Evolutionary conservation across 306 rosid species (phyloP), one percentile per base, ranked within the genome.

Genomic region (Sophora flavescens): DNA sequence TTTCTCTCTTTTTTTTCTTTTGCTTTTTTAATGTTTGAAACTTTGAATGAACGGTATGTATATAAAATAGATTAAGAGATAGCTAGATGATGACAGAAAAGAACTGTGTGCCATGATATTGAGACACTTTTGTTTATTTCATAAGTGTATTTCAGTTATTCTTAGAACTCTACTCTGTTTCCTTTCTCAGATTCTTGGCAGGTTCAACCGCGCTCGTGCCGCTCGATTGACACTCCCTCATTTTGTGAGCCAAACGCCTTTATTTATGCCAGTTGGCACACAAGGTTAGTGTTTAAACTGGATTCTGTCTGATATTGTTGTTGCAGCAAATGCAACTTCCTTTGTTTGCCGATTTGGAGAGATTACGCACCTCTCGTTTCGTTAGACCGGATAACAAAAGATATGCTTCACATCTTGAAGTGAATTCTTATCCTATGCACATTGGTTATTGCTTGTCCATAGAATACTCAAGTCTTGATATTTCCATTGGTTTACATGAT

Each of bases 221-320:
- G 95, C 97, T 33, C 85, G 67, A 65, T 85, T 95, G 66, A 83
- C 89, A 1, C 97, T 95, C 54, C 99, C 99, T 65, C 99, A 95
- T 77, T 84, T 75, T 54, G 85, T 71, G 70, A 86, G 89, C 66
- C 92, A 95, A 79, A 92, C 99, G 2, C 99, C 99, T 69, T 86
- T 95, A 68, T 95, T 90, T 84, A 95, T 95, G 99, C 99, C 97
- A 1, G 97, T 92, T 30, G 99, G 99, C 62, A 92, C 99, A 1
- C 97, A 95, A 92, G 97, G 98, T 94, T 41, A 70, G 82, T 44
- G 68, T 75, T 80, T 73, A 14, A 14, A 76, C 9, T 52, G 44
- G 8, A 63, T 50, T 70, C 70, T 68, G 67, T 51, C 2, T 42
- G 15, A 15, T 69, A 47, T 68, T 57, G 63, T 13, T 4, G 42